Evolutionary conservation across 2,329 filamentous ascomycete species (phyloP).

Genomic region (Aspergillus alliaceus): DNA sequence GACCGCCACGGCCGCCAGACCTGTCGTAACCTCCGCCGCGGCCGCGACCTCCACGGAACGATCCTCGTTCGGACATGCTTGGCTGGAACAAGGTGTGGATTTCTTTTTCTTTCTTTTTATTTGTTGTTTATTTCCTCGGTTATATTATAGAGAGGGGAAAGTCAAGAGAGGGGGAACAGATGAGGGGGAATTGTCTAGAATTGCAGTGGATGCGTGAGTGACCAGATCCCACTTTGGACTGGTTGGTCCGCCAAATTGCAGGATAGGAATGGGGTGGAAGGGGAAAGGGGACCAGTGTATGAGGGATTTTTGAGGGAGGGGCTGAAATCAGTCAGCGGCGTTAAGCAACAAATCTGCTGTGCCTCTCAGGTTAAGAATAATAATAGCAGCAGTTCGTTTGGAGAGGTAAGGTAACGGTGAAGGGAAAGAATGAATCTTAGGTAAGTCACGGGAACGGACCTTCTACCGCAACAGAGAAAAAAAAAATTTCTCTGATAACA

Average conservation of each 20-base stretch:
- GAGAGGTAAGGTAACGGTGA: background rate
- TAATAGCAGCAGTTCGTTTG: background rate
- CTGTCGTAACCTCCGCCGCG: constrained; percentile 44
- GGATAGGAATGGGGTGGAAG: constrained; percentile 14
- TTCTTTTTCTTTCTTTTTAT: background rate
- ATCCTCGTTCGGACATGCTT: constrained; percentile 44
- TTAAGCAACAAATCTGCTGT: background rate
- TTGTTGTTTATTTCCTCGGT: constrained; percentile 4
- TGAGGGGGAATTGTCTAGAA: constrained; percentile 6
- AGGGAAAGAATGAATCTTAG: background rate
- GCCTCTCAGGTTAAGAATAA: background rate
- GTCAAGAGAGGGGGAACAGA: constrained; percentile 8
- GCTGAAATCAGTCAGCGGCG: constrained; percentile 11
- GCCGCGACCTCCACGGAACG: constrained; percentile 57
- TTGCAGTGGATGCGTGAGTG: background rate
- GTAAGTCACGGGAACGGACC: background rate
- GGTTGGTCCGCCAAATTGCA: constrained; percentile 1
- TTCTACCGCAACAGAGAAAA: too few relatives aligned
- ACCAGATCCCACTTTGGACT: constrained; percentile 2
- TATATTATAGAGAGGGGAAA: background rate
- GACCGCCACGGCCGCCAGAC: constrained; percentile 41
- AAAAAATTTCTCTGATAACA: background rate
- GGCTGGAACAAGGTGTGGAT: constrained; percentile 10
- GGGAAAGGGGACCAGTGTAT: constrained; percentile 13
- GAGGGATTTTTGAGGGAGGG: constrained; percentile 24